Conservation (phyloP, 2,329 filamentous ascomycete species). For the Aspergillus pseudoglaucus region DNA sequence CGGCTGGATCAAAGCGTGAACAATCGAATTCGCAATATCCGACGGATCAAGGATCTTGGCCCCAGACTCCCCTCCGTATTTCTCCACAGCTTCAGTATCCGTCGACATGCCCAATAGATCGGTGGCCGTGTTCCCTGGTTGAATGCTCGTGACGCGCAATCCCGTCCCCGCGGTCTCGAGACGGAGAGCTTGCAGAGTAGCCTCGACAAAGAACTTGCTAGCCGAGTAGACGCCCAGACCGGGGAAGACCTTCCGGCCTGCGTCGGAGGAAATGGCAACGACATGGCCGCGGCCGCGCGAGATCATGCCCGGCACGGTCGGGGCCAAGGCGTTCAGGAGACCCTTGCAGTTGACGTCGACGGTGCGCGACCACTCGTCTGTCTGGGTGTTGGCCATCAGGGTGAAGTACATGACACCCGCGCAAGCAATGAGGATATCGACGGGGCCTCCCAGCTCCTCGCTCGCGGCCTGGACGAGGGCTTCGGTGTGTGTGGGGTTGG, state of each 20-base stretch:
- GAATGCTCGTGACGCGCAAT: slow-evolving; percentile 65
- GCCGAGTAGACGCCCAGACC: slow-evolving; percentile 76
- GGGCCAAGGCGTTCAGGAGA: slow-evolving; percentile 64
- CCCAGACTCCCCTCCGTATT: slow-evolving; percentile 68
- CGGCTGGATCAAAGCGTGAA: slow-evolving; percentile 69
- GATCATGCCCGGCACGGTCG: slow-evolving; percentile 66
- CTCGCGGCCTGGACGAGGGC: slow-evolving; percentile 55
- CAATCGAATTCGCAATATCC: slow-evolving; percentile 66
- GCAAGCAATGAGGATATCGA: slow-evolving; percentile 74
- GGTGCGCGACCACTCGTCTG: slow-evolving; percentile 72
- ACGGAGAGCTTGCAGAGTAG: slow-evolving; percentile 66
- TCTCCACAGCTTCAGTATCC: slow-evolving; percentile 68
- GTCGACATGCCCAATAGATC: slow-evolving; percentile 69
- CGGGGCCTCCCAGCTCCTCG: slow-evolving; percentile 61
- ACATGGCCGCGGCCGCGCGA: slow-evolving; percentile 63
- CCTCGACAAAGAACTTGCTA: slow-evolving; percentile 80
- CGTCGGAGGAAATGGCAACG: slow-evolving; percentile 75
- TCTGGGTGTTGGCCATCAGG: slow-evolving; percentile 71
- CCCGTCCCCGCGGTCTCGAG: slow-evolving; percentile 70
- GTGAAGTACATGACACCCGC: slow-evolving; percentile 87
- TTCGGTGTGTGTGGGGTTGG: slow-evolving; percentile 59
- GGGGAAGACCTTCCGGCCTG: slow-evolving; percentile 74
- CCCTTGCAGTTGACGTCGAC: slow-evolving; percentile 86
- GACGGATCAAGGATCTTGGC: slow-evolving; percentile 67
- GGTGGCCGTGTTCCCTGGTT: slow-evolving; percentile 71